These are phyloP conservation scores for Aspergillus sparsus DNA, from an alignment of 495 filamentous ascomycete species.

Conservation along the genomic window DNA sequence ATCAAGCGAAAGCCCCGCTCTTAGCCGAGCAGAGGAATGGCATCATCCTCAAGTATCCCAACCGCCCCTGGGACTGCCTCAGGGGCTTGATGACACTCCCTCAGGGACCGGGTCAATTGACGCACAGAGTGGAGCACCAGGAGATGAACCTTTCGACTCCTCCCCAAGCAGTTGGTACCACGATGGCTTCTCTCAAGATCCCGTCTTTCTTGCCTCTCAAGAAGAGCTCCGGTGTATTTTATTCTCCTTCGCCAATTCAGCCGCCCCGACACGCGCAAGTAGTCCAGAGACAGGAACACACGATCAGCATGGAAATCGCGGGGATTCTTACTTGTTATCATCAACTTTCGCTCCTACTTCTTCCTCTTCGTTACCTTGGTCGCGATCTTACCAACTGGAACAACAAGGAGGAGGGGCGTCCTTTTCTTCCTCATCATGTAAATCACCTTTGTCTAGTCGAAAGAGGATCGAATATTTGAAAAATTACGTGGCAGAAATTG, in stretches of 20 bases:
- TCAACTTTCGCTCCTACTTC: neutral
- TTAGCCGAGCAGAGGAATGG: neutral
- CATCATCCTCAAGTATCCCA: neutral
- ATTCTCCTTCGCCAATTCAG: slow-evolving; percentile 39
- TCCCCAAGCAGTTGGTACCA: slow-evolving; percentile 32
- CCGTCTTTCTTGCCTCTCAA: slow-evolving; percentile 41
- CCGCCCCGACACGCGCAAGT: slow-evolving; percentile 31
- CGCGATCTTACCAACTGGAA: neutral
- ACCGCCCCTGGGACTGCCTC: neutral
- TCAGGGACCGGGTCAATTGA: neutral
- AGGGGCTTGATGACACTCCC: slow-evolving; percentile 12
- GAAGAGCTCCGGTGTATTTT: slow-evolving; percentile 42
- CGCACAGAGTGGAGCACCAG: neutral
- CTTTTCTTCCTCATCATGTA: slow-evolving; percentile 6
- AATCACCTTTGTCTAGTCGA: slow-evolving; percentile 28
- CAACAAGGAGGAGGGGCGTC: slow-evolving; percentile 1
- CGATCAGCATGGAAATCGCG: slow-evolving; percentile 7
- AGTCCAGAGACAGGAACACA: slow-evolving; percentile 22
- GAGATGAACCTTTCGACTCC: slow-evolving; percentile 15
- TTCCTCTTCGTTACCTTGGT: neutral
- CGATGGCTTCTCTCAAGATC: slow-evolving; percentile 41
- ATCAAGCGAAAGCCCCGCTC: neutral
- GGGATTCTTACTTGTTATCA: neutral
- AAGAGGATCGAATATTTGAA: slow-evolving; percentile 43
- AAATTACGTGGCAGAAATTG: slow-evolving; percentile 48